phyloP scores from a whole-genome alignment of 2,329 filamentous ascomycete genomes.

The Talaromyces verruculosus region DNA sequence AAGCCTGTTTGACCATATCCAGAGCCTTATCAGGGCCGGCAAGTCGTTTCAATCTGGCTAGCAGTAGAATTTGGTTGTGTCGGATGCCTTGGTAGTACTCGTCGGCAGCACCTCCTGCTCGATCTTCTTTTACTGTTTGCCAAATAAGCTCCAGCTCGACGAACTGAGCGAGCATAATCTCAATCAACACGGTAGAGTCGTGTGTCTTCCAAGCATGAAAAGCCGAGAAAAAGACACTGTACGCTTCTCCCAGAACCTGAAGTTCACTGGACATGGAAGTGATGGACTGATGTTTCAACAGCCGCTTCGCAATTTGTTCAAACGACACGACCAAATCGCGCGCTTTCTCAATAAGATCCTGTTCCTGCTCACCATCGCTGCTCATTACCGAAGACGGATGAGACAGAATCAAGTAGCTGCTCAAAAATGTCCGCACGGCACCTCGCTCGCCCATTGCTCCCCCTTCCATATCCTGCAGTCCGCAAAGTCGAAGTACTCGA shows the following conservation, averaged over 20 bases:
- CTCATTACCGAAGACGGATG: constrained; percentile 62
- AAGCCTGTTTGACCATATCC: constrained; percentile 59
- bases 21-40: constrained; percentile 62
- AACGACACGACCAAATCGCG: constrained; percentile 59
- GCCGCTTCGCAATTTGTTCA: constrained; percentile 53
- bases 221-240: constrained; percentile 60
- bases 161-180: constrained; percentile 67
- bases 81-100: constrained; percentile 66
- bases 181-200: constrained; percentile 61
- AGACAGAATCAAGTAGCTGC: constrained; percentile 62
- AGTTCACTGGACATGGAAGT: constrained; percentile 48
- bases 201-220: constrained; percentile 66
- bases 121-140: constrained; percentile 66
- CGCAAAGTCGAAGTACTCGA: constrained; percentile 57
- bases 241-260: constrained; percentile 55
- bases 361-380: constrained; percentile 61
- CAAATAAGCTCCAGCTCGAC: constrained; percentile 66
- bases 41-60: constrained; percentile 62
- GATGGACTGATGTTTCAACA: constrained; percentile 46
- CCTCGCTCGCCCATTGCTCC: constrained; percentile 51
- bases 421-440: constrained; percentile 61
- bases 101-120: constrained; percentile 59
- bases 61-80: constrained; percentile 63
- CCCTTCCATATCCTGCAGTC: constrained; percentile 54
- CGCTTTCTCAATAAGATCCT: constrained; percentile 61